Conservation (phyloP, 2,329 filamentous ascomycete species). For the Exophiala mesophila region DNA sequence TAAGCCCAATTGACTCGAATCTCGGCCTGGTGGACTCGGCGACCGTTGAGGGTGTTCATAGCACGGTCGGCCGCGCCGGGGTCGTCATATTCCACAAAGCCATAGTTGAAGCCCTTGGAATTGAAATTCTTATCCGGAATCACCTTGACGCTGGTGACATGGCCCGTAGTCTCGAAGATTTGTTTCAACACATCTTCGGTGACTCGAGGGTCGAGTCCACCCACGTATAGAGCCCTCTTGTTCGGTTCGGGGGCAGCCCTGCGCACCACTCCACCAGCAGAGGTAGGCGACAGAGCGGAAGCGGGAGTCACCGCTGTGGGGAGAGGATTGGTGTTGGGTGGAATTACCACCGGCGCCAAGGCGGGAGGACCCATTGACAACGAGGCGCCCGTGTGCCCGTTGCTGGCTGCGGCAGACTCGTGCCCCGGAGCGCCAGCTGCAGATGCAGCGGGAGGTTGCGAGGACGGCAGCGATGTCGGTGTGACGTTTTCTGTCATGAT, state of each 20-base stretch:
- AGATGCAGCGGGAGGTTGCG: slow-evolving; percentile 57
- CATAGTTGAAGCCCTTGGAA: slow-evolving; percentile 97
- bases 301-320: slow-evolving; percentile 84
- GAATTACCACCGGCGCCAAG: slow-evolving; percentile 77
- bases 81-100: slow-evolving; percentile 98
- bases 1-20: slow-evolving; percentile 99
- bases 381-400: slow-evolving; percentile 44
- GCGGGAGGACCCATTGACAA: slow-evolving; percentile 84
- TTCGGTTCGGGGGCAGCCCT: slow-evolving; percentile 96
- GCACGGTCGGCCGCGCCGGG: slow-evolving; percentile 92
- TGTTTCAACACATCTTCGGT: slow-evolving; percentile 95
- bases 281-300: slow-evolving; percentile 71
- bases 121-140: slow-evolving; percentile 96
- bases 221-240: slow-evolving; percentile 94
- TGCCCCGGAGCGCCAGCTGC: slow-evolving; percentile 66
- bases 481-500: slow-evolving; percentile 73
- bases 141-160: slow-evolving; percentile 98
- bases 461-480: slow-evolving; percentile 57
- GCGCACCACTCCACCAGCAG: slow-evolving; percentile 74
- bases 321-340: slow-evolving; percentile 93
- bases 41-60: slow-evolving; percentile 94
- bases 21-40: slow-evolving; percentile 92
- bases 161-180: slow-evolving; percentile 97
- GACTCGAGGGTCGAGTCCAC: slow-evolving; percentile 87
- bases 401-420: slow-evolving; percentile 67